A percentile compares a stretch with the other conserved stretches of the same genome.
These are phyloP conservation scores for Fistulinella prunicolor DNA, from an alignment of 768 basidiomycete genomes.

Conservation along the genomic window DNA sequence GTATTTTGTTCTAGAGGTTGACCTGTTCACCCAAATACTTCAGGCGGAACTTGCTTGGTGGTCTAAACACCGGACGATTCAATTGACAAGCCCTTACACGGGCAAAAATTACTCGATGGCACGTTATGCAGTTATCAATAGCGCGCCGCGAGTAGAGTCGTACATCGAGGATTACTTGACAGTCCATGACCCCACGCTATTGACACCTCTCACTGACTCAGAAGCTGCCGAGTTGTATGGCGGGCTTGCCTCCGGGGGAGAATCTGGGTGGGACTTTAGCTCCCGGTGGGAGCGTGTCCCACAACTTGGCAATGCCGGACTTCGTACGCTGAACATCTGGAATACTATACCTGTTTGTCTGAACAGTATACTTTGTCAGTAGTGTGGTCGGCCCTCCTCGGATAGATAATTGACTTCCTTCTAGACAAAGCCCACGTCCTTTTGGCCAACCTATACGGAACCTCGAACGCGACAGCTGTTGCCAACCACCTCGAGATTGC, in stretches of 20 bases:
- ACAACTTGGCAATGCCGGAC: slow-evolving; percentile 45
- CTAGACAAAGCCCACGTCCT: slow-evolving; percentile 62
- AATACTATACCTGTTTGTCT: slow-evolving; percentile 72
- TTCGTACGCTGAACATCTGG: slow-evolving; percentile 70
- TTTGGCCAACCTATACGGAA: slow-evolving; percentile 58
- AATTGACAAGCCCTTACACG: slow-evolving; percentile 68
- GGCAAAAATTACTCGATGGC: slow-evolving; percentile 63
- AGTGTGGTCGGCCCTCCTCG: not conserved
- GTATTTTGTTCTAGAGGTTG: slow-evolving; percentile 10
- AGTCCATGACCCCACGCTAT: slow-evolving; percentile 59
- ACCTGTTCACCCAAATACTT: not conserved
- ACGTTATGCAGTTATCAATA: slow-evolving; percentile 76
- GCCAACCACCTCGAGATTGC: slow-evolving; percentile 56
- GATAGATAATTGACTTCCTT: slow-evolving; percentile 3
- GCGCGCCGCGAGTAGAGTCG: slow-evolving; percentile 86
- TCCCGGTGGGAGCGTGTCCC: slow-evolving; percentile 41
- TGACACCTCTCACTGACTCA: slow-evolving; percentile 55
- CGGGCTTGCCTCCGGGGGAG: slow-evolving; percentile 86
- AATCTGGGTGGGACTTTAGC: slow-evolving; percentile 56
- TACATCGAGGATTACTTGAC: slow-evolving; percentile 77
- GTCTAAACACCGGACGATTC: slow-evolving; percentile 65
- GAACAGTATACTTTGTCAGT: slow-evolving; percentile 82
- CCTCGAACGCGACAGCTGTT: slow-evolving; percentile 42
- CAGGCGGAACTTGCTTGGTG: slow-evolving; percentile 86
- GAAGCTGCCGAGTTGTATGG: slow-evolving; percentile 69